phyloP scores from a whole-genome alignment of 345 rosid species.

The Lumnitzera racemosa region DNA sequence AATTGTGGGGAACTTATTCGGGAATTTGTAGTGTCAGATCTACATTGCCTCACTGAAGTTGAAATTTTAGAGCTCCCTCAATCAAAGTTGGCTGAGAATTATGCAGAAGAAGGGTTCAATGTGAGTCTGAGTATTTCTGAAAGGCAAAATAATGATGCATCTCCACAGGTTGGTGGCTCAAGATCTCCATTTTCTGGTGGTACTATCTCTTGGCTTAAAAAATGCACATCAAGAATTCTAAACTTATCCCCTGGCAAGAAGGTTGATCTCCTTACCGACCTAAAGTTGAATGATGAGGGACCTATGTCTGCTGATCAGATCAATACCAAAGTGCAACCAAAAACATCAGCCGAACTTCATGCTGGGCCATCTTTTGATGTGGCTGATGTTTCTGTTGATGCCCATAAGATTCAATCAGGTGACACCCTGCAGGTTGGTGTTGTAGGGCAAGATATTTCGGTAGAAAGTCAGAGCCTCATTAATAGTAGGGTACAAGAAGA shows the following conservation, averaged over 20 bases:
- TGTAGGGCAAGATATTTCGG: conserved; percentile 31
- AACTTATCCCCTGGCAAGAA: conserved; percentile 64
- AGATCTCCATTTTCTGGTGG: conserved; percentile 53
- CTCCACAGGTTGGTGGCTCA: conserved; percentile 27
- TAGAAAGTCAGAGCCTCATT: conserved; percentile 45
- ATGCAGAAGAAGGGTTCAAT: conserved; percentile 18
- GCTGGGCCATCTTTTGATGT: conserved; percentile 33
- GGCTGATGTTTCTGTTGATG: conserved; percentile 34
- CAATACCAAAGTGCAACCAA: conserved; percentile 30
- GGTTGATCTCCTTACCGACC: conserved; percentile 30
- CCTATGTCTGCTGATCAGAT: conserved; percentile 19
- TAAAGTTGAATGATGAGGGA: conserved; percentile 24
- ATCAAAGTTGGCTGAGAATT: conserved; percentile 31
- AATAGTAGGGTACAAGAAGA: conserved; percentile 36
- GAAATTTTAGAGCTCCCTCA: conserved; percentile 42
- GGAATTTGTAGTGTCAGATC: conserved; percentile 66
- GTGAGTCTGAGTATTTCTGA: conserved; percentile 15
- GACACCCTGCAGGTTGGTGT: conserved; percentile 29
- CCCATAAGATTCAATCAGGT: conserved; percentile 34
- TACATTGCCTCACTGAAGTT: conserved; percentile 40
- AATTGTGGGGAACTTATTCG: conserved; percentile 62
- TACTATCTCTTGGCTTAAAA: conserved; percentile 67
- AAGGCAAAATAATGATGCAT: conserved; percentile 22
- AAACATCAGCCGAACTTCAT: conserved; percentile 25
- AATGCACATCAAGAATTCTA: conserved; percentile 77